Evolutionary conservation across 495 filamentous ascomycete genomes (phyloP), one percentile per base, ranked within the genome.

Genomic region (Tirmania nivea): DNA sequence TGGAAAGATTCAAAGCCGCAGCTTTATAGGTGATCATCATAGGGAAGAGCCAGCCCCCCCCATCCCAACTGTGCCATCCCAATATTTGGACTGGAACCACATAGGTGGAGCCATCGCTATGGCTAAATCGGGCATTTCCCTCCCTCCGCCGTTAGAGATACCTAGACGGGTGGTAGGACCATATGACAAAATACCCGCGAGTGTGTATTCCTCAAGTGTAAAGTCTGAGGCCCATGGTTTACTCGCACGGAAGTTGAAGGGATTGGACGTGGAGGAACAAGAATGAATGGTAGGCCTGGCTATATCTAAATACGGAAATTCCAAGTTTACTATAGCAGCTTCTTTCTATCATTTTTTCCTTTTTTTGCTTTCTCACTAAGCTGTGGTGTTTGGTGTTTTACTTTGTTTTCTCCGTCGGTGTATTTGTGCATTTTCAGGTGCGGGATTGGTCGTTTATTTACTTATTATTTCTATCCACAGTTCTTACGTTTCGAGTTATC

Each of bases 151-250:
- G 54, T 8, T 60, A 12, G 48, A 53, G 14, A 55, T 56, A 37
- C 53, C 55, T 55, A 21, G 52, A 20, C 25, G 21, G 17, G 19
- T 8, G 12, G 11, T 25, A n/a, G 50, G 57, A n/a, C 60, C 60
- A 19, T 64, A 64, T 35, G 61, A 60, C 50, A 64, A 64, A 53
- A 59, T 64, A 14, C 39, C 39, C 1, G 39, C 39, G 53, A 59
- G 53, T 19, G 47, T 63, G 47, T 55, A 53, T 10, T 47, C 54
- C 11, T 56, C 61, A 48, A 52, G 60, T 14, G 52, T 56, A 9
- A 56, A 55, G 34, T 49, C 45, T 8, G 58, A 59, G 35, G 54
- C 55, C n/a, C 58, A 54, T 21, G 61, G 61, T 12, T 19, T 64
- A 20, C 50, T 64, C 34, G 61, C 61, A 25, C 57, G 56, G 34